Evolutionary conservation across 2,329 filamentous ascomycete genomes (phyloP).

Genomic region (Penicillium polonicum): DNA sequence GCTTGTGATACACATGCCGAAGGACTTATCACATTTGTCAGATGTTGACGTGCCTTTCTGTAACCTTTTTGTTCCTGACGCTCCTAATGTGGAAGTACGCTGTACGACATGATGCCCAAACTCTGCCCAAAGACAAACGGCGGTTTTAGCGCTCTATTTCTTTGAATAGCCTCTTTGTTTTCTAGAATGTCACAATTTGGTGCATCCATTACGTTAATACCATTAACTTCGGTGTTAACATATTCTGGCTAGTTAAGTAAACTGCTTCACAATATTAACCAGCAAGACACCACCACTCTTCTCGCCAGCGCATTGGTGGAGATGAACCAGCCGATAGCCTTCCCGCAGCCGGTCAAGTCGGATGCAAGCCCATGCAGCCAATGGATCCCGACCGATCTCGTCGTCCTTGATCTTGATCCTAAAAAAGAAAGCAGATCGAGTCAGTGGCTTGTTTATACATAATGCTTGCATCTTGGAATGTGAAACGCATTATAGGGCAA

Average conservation of each 20-base stretch:
- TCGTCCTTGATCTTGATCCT: slow-evolving; percentile 87
- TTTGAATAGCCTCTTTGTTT: too few relatives aligned
- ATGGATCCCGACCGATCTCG: slow-evolving; percentile 71
- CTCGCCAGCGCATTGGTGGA: slow-evolving; percentile 68
- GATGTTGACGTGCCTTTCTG: background rate
- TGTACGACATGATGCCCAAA: slow-evolving; percentile 8
- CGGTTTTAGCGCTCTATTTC: background rate
- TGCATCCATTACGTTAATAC: background rate
- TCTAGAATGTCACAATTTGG: background rate
- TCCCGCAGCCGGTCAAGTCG: slow-evolving; percentile 74
- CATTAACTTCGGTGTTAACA: background rate
- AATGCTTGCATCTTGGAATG: background rate
- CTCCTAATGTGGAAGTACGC: background rate
- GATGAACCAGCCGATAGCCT: slow-evolving; percentile 74
- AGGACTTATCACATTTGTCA: slow-evolving; percentile 4
- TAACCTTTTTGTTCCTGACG: background rate
- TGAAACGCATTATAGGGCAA: background rate
- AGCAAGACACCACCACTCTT: slow-evolving; percentile 68
- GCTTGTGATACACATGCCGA: background rate
- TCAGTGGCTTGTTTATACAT: background rate
- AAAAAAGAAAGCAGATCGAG: background rate
- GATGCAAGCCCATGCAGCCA: slow-evolving; percentile 87
- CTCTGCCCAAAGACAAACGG: background rate
- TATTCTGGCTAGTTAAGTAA: slow-evolving; percentile 16
- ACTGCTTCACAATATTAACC: slow-evolving; percentile 66